These are phyloP conservation scores for Stachybotrys elegans DNA, from an alignment of 2,329 filamentous ascomycete species.

Conservation along the genomic window DNA sequence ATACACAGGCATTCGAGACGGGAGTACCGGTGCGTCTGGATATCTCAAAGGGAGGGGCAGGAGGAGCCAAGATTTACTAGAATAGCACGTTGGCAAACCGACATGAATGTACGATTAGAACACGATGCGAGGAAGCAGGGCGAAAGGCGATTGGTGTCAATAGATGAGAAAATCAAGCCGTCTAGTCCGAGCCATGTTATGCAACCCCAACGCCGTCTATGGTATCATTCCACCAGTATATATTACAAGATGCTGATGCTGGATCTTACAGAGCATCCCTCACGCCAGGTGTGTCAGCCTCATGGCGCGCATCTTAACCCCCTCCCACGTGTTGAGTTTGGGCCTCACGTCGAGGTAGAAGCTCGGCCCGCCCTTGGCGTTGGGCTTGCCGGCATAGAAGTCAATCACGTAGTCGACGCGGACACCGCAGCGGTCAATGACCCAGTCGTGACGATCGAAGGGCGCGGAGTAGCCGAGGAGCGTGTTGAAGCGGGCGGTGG, in stretches of 20 bases:
- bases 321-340: constrained; percentile 64
- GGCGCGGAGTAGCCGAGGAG: constrained; percentile 83
- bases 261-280: no score
- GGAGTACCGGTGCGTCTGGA: constrained; percentile 26
- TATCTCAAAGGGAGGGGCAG: no score
- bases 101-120: no score
- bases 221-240: constrained; percentile 3
- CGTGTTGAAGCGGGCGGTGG: constrained; percentile 76
- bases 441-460: constrained; percentile 97
- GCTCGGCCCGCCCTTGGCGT: constrained; percentile 38
- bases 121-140: no score
- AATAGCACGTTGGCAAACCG: no score
- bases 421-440: constrained; percentile 84
- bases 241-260: no score
- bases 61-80: no score
- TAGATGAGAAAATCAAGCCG: no score
- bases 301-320: constrained; percentile 59
- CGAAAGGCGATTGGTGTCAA: no score
- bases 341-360: constrained; percentile 66
- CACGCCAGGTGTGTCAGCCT: constrained; percentile 45
- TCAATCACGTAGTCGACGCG: constrained; percentile 95
- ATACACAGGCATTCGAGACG: constrained; percentile 31
- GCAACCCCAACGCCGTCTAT: constrained; percentile 1
- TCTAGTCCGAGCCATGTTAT: no score
- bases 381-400: constrained; percentile 75